Evolutionary conservation across 73 alveolate genomes (phyloP), one percentile per base, ranked within the genome.

Genomic region (Urostyla sp.): DNA sequence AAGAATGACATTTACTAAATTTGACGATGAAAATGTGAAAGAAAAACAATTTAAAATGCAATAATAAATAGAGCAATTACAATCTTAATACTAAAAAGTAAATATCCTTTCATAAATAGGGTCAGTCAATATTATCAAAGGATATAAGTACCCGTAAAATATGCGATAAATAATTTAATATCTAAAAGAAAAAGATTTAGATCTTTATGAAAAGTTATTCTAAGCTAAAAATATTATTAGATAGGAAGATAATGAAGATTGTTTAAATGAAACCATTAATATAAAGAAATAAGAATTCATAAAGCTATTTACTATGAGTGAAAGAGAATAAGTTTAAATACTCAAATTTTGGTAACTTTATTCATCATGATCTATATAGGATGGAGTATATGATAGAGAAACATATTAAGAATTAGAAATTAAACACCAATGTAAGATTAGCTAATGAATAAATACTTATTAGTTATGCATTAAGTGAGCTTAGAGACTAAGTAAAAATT

Each of bases 301-400:
- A n/a, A 63, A 60, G 26, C 7, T 43, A 43, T 63, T 63, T 31
- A 63, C 79, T 10, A 63, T 63, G 79, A 63, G 44, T 63, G 79
- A 63, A 31, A 63, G 79, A 43, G 8, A 63, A 24, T 24, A 63
- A 37, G n/a, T 63, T 26, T 13, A 23, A 43, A 60, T 63, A 4
- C 60, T 63, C 3, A 63, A 63, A 23, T 43, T 43, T 38, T 63
- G 79, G 79, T 63, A 63, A 58, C 4, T 31, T 16, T 58, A 10
- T 4, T 59, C 20, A n/a, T 26, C 6, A 26, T 20, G 11, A 10
- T n/a, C 15, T 1, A 24, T 63, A 10, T 63, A 63, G 79, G 79
- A 43, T 63, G 13, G 79, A 63, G 3, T 63, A 63, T 63, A 63
- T 63, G 79, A 63, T 63, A 38, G 79, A 63, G 20, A 63, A 10